Base-by-base conservation (phyloP, 176 grass and related monocot species). In the Coix lacrymajobi region DNA sequence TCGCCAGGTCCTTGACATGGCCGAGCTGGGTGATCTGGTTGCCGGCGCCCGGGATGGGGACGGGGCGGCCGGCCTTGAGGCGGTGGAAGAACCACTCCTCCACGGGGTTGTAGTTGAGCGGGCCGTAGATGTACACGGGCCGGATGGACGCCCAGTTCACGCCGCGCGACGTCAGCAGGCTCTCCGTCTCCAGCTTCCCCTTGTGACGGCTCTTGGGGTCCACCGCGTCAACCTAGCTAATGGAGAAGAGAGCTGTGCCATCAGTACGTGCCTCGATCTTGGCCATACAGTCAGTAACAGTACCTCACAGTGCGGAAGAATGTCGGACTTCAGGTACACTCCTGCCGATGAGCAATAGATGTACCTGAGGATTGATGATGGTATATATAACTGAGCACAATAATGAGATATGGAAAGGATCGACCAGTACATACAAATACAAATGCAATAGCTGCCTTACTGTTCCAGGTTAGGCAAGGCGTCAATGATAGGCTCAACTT, bases 31-130 rank as follows among this genome's bases (percentile, higher is more conserved):
- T 99, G 77, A 94, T 92, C 80, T 99, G 96, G 90, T 91, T 89
- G 20, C 96, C 91, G 17, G 89, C 86, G 20, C 83, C 77, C 7
- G 96, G 96, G 78, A 98, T 83, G 7, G 93, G 96, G 86, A 98
- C 93, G 9, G 96, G 96, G n/a, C 92, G 86, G 19, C 93, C 90
- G 17, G 89, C 91, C 83, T 93, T 98, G 76, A 98, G 86, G 8
- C 96, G 87, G 86, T 98, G 96, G 86, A 98, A 98, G 85, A 98
- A 98, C 96, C 96, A 98, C 60, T 98, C 96, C 81, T 98, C 96
- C 1, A 98, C 96, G 17, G 96, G 96, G 87, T 98, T 98, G 87
- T 98, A 98, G 81, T 95, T 98, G 76, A 98, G 81, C 16, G 96
- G 96, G 43, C 96, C 96, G 37, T 98, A 98, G 80, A 98, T 98